Evolutionary conservation across 805 yeast genomes (phyloP).

Genomic region (Myxozyma geophila): DNA sequence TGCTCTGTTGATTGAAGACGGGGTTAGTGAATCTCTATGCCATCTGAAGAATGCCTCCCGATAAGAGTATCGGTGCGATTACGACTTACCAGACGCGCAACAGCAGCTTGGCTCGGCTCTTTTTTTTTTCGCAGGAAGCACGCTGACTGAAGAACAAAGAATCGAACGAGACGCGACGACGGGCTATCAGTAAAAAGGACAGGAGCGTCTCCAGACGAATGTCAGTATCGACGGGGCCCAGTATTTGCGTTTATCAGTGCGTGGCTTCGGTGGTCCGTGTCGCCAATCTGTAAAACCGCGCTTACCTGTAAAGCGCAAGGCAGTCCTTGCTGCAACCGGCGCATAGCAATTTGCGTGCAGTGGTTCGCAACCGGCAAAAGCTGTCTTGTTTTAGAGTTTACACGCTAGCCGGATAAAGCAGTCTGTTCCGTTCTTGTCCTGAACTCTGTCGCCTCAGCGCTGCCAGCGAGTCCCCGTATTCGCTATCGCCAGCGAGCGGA

Average conservation of each 20-base stretch:
- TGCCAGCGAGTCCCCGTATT: neutral
- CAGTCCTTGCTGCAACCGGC: slow-evolving; percentile 10
- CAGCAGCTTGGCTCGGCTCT: too few species aligned
- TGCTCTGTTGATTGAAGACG: neutral
- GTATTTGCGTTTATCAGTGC: neutral
- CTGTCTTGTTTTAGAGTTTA: neutral
- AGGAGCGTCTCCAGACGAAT: too few species aligned
- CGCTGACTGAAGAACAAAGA: too few species aligned
- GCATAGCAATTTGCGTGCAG: neutral
- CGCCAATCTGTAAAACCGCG: slow-evolving; percentile 4
- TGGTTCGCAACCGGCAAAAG: neutral
- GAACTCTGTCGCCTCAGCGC: neutral
- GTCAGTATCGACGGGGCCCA: too few species aligned
- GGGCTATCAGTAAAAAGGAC: too few species aligned
- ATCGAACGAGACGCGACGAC: too few species aligned
- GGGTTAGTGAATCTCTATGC: neutral
- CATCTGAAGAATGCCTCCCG: too few species aligned
- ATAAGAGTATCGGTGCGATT: too few species aligned
- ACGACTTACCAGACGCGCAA: too few species aligned
- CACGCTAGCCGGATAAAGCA: slow-evolving; percentile 11
- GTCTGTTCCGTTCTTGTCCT: slow-evolving; percentile 2
- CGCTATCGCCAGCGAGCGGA: neutral
- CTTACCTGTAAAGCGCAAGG: slow-evolving; percentile 14
- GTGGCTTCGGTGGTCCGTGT: neutral
- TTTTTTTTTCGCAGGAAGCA: too few species aligned